Base-by-base conservation (phyloP, 2,329 filamentous ascomycete species). In the Pseudocercospora pini-densiflorae region DNA sequence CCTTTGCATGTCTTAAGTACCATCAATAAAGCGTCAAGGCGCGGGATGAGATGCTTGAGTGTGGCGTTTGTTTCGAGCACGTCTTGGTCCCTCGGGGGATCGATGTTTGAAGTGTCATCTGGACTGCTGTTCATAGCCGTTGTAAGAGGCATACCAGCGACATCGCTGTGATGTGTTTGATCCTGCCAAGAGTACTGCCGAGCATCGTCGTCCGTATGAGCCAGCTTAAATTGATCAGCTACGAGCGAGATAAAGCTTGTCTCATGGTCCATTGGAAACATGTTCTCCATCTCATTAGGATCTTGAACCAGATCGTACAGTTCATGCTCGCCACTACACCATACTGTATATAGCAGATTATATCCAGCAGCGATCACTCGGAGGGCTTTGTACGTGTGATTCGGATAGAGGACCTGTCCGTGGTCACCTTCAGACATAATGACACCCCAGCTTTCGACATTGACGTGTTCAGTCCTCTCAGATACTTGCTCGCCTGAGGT, bases 291-390 rank as follows among this genome's bases (percentile, higher is more conserved):
- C 61, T 74, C 63, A 60, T 75, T 71, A 0, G 70, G 69, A 51
- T 75, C 72, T n/a, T 45, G 47, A 19, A 67, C 16, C 47, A 76
- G 61, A 33, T 91, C 84, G 73, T 91, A 92, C 1, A 90, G 82
- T 74, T 92, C 89, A 63, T 87, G 85, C 54, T 90, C 88, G 60
- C 88, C 87, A 14, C 79, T 89, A 73, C 90, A 92, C 89, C 89
- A 92, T 0, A 90, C 87, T 0, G 87, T 84, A 71, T 92, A 92
- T 67, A 88, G 87, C 5, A 91, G 74, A 71, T 85, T 87, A 72
- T 90, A 91, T 8, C 59, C 70, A 2, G 70, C 40, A 3, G 71
- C 74, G 6, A 72, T 66, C 6, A 77, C 40, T 8, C 75, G 68
- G 2, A 77, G 63, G 1, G 74, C 74, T 65, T 77, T 77, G 70